A percentile compares a stretch with the other conserved stretches of the same genome.
phyloP scores from a whole-genome alignment of 2,329 filamentous ascomycete genomes.

The Nothophoma quercina region DNA sequence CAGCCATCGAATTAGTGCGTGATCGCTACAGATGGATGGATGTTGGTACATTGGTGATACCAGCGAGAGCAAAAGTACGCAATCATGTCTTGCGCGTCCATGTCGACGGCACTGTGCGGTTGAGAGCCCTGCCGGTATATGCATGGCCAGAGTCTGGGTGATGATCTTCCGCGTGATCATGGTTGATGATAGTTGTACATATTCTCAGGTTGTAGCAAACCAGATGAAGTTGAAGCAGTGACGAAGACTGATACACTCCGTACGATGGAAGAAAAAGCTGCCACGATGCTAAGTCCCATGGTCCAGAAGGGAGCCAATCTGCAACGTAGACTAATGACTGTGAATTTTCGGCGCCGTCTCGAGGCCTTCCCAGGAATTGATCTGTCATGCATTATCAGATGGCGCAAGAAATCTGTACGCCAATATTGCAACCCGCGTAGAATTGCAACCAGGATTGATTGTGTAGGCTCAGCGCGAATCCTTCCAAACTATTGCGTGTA shows the following conservation, averaged over 20 bases:
- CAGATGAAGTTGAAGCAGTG: not conserved
- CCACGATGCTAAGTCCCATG: too few relatives aligned
- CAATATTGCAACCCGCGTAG: not conserved
- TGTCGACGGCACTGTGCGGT: slow-evolving; percentile 16
- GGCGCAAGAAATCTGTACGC: not conserved
- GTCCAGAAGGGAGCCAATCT: not conserved
- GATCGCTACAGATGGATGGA: not conserved
- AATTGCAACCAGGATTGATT: not conserved
- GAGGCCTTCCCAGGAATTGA: not conserved
- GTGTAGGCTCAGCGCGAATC: not conserved
- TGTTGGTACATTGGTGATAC: slow-evolving; percentile 22
- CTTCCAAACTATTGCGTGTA: not conserved
- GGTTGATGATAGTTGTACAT: too few relatives aligned
- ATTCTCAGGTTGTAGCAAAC: too few relatives aligned
- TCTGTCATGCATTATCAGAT: slow-evolving; percentile 4
- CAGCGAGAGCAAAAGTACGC: slow-evolving; percentile 26
- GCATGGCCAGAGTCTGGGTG: not conserved
- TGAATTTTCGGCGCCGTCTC: not conserved
- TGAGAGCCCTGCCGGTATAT: not conserved
- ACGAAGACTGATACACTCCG: not conserved
- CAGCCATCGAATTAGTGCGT: slow-evolving; percentile 11
- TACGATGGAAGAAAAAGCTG: not conserved
- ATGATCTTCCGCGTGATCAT: not conserved
- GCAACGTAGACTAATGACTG: not conserved
- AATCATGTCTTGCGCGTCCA: slow-evolving; percentile 20